Evolutionary conservation across 164 flowering plant genomes (phyloP).

Genomic region (Chimonanthus praecox): DNA sequence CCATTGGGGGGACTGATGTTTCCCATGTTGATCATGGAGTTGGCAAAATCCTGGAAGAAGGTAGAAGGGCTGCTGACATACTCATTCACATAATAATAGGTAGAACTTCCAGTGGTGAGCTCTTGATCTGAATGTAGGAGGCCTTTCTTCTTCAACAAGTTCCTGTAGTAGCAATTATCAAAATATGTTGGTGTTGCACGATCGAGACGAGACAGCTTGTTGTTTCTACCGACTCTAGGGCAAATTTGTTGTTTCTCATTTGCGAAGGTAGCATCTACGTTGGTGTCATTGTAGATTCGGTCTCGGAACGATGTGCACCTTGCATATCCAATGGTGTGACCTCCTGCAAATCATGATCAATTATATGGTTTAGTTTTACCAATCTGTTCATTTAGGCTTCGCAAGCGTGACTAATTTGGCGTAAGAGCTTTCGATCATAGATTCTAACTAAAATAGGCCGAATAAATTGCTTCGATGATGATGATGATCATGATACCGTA

Average conservation of each 20-base stretch:
- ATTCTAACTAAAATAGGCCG: neutral
- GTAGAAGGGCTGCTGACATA: slow-evolving; percentile 8
- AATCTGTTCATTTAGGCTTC: neutral
- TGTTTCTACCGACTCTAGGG: slow-evolving; percentile 22
- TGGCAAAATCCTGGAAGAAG: slow-evolving; percentile 26
- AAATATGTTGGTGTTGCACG: slow-evolving; percentile 17
- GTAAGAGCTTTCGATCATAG: neutral
- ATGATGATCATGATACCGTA: neutral
- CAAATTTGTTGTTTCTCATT: slow-evolving; percentile 14
- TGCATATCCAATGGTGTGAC: slow-evolving; percentile 39
- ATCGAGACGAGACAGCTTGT: slow-evolving; percentile 21
- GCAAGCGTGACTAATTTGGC: neutral
- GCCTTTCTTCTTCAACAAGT: slow-evolving; percentile 20
- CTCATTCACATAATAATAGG: slow-evolving; percentile 14
- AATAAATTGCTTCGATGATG: too few relatives aligned
- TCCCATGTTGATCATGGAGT: slow-evolving; percentile 32
- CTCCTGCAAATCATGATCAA: slow-evolving; percentile 17
- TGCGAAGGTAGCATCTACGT: slow-evolving; percentile 25
- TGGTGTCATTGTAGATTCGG: slow-evolving; percentile 25
- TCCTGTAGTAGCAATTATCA: slow-evolving; percentile 24
- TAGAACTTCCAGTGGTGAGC: slow-evolving; percentile 18
- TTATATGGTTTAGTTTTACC: neutral
- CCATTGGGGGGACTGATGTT: slow-evolving; percentile 28
- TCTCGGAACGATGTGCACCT: slow-evolving; percentile 26
- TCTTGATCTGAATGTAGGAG: slow-evolving; percentile 32